These are phyloP conservation scores for Forsythia viridissima DNA, from an alignment of 257 asterid genomes.

Conservation along the genomic window DNA sequence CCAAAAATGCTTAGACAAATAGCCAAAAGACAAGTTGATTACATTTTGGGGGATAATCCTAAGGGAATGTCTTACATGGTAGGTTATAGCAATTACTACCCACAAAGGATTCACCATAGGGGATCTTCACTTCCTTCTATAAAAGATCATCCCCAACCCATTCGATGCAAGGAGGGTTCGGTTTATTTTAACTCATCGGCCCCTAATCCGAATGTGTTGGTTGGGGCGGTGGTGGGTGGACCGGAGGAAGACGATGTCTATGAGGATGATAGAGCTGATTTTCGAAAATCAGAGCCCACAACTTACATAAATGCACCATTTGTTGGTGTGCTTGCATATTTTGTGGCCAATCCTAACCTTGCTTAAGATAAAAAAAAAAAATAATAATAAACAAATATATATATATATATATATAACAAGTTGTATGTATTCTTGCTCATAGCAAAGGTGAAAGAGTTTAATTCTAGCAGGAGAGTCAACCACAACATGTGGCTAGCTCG, in stretches of 20 bases:
- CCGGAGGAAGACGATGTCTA: conserved; percentile 77
- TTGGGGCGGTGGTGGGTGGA: conserved; percentile 93
- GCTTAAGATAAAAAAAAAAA: conserved; percentile 30
- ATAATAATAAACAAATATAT: no score
- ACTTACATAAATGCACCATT: conserved; percentile 95
- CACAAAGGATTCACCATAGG: conserved; percentile 81
- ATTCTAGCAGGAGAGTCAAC: background rate
- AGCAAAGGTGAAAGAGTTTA: conserved; percentile 75
- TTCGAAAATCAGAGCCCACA: conserved; percentile 75
- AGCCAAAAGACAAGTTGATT: conserved; percentile 74
- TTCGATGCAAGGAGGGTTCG: conserved; percentile 75
- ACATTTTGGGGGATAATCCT: conserved; percentile 92
- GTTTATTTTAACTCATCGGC: conserved; percentile 64
- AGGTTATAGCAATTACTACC: conserved; percentile 72
- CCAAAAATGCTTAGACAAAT: conserved; percentile 58
- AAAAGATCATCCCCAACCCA: conserved; percentile 61
- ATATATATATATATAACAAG: background rate
- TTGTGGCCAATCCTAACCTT: conserved; percentile 61
- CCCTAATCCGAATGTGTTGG: conserved; percentile 77
- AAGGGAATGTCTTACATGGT: conserved; percentile 94
- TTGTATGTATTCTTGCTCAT: conserved; percentile 38
- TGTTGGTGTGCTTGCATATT: conserved; percentile 82
- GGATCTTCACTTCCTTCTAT: conserved; percentile 78
- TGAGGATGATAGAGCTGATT: conserved; percentile 68
- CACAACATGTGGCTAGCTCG: background rate